phyloP scores from a whole-genome alignment of 2,329 filamentous ascomycete species.

The Tolypocladium tundrense region DNA sequence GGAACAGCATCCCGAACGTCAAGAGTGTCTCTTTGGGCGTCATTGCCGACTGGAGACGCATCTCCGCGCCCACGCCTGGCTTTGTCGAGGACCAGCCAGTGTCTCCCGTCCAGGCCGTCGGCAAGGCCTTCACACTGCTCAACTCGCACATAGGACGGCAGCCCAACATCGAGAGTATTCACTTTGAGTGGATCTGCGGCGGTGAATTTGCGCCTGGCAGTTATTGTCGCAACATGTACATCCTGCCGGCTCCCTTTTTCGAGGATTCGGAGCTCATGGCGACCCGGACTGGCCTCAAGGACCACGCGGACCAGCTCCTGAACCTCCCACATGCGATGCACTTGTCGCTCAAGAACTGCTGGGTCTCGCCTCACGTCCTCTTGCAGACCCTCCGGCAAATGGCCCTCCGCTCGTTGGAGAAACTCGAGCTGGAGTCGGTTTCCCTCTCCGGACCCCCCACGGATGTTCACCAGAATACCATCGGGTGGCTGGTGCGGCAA shows the following conservation, averaged over 20 bases:
- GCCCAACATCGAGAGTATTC: slow-evolving; percentile 44
- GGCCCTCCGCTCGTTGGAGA: slow-evolving; percentile 34
- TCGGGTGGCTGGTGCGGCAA: slow-evolving; percentile 1
- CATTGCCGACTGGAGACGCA: slow-evolving; percentile 55
- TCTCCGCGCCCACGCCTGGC: slow-evolving; percentile 41
- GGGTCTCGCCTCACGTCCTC: slow-evolving; percentile 51
- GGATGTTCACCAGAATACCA: slow-evolving; percentile 9
- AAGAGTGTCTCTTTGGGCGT: slow-evolving; percentile 46
- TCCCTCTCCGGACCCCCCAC: slow-evolving; percentile 45
- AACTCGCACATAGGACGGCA: slow-evolving; percentile 35
- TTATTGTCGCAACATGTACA: slow-evolving; percentile 48
- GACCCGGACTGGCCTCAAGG: slow-evolving; percentile 16
- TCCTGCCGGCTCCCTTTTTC: slow-evolving; percentile 52
- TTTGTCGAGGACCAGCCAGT: slow-evolving; percentile 37
- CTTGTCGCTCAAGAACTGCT: slow-evolving; percentile 58
- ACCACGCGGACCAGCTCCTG: slow-evolving; percentile 28
- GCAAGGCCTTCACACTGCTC: slow-evolving; percentile 42
- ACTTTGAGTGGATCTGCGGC: slow-evolving; percentile 57
- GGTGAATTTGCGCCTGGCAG: slow-evolving; percentile 56
- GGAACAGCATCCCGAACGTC: slow-evolving; percentile 46
- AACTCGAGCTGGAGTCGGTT: slow-evolving; percentile 51
- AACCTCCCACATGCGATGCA: slow-evolving; percentile 45
- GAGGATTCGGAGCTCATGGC: slow-evolving; percentile 20
- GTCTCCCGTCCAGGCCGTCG: slow-evolving; percentile 39
- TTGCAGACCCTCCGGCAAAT: slow-evolving; percentile 39